phyloP scores from a whole-genome alignment of 2,329 filamentous ascomycete genomes.

The Lachnellula subtilissima region DNA sequence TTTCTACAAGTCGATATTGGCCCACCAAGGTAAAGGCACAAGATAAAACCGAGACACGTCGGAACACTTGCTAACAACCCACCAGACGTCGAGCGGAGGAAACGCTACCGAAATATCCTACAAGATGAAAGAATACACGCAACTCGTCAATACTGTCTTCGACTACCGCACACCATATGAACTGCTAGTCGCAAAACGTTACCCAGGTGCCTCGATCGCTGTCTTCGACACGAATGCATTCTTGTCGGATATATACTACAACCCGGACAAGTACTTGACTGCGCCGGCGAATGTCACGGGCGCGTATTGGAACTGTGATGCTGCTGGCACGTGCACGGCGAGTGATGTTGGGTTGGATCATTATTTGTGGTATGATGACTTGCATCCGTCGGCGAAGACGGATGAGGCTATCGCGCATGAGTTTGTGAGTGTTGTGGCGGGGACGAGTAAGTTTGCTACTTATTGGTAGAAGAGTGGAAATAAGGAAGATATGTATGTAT shows the following conservation, averaged over 20 bases:
- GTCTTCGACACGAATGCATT: slow-evolving; percentile 64
- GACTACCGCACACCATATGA: slow-evolving; percentile 47
- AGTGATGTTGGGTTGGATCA: slow-evolving; percentile 44
- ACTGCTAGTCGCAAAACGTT: slow-evolving; percentile 40
- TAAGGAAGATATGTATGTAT: not conserved
- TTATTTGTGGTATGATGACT: slow-evolving; percentile 69
- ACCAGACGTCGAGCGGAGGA: slow-evolving; percentile 39
- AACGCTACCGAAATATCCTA: slow-evolving; percentile 42
- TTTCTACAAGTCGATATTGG: slow-evolving; percentile 43
- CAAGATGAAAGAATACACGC: slow-evolving; percentile 48
- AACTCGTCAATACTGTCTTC: slow-evolving; percentile 45
- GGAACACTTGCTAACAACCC: not conserved
- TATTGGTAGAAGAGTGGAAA: slow-evolving; percentile 26
- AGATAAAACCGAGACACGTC: not conserved
- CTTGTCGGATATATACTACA: slow-evolving; percentile 58
- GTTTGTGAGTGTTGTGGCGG: slow-evolving; percentile 51
- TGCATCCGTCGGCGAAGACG: slow-evolving; percentile 66
- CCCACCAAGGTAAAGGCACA: slow-evolving; percentile 23
- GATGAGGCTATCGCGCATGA: slow-evolving; percentile 52
- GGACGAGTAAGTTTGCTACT: slow-evolving; percentile 33
- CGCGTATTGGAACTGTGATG: slow-evolving; percentile 50
- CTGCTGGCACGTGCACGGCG: slow-evolving; percentile 32
- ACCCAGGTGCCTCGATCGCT: slow-evolving; percentile 56
- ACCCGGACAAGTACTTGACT: slow-evolving; percentile 58
- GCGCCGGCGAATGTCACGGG: slow-evolving; percentile 58